Base-by-base conservation (phyloP, 345 rosid species). In the Brassica cretica region DNA sequence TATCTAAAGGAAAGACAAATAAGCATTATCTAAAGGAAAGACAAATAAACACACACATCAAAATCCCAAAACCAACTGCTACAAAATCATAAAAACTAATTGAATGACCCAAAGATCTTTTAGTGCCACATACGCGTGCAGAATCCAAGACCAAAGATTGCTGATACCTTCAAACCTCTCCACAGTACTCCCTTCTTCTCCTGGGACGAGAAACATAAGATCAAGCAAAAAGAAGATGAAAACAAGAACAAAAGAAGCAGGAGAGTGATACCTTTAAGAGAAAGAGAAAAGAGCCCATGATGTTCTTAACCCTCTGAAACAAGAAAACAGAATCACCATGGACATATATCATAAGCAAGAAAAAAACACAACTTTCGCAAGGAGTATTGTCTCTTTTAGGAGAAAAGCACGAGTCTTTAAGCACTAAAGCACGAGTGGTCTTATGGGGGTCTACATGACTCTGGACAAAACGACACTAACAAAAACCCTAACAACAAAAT, bases 111-210 rank as follows among this genome's bases (percentile, higher is more conserved):
- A 1, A 51, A 53, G 63, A 53, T 69, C 46, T 3, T 49, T 8
- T 46, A 68, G 8, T 25, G 72, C 9, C 39, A 70, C 73, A 53
- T 53, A 70, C 64, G 8, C 4, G 73, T 32, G 49, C 27, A 55
- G 49, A 70, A 70, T 2, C 73, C 73, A 16, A 70, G 64, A 55
- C 12, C 30, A 30, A 70, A 70, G 58, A 70, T 18, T 55, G 30
- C 12, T 11, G 18, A 56, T 70, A 10, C 73, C 32, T 70, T 70
- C 0, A 12, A 70, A 55, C 49, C 64, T 55, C 73, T 55, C 73
- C 64, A 70, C 3, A 15, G 2, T 10, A 55, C 64, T 30, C 64
- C 51, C 2, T 7, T 53, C 21, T 53, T 53, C 55, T 14, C 55
- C 55, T 51, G 18, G 5, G 11, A 41, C 3, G n/a, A 41, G 49